A percentile compares a stretch with the other conserved stretches of the same genome.
Evolutionary conservation across 1,284 basidiomycete genomes (phyloP).

Genomic region (Rhodotorula sp.): DNA sequence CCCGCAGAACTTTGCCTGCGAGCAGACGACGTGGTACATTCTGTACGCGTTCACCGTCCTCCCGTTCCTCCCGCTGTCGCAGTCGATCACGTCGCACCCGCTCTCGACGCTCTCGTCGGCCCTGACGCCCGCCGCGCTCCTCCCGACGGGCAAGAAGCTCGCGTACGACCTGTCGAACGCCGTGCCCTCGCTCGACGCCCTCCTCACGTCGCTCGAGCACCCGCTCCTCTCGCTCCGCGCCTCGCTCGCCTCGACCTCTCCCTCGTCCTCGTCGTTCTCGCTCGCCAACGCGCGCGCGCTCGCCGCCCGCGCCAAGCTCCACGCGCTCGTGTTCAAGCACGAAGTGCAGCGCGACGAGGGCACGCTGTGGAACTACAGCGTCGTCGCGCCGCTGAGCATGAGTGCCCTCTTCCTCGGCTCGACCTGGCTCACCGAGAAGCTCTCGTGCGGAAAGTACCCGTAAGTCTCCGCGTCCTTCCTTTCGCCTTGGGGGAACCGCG

Average conservation of each 20-base stretch:
- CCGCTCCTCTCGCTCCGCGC: constrained; percentile 1
- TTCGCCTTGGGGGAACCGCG: no score
- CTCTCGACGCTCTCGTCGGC: constrained; percentile 21
- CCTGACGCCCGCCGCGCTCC: background rate
- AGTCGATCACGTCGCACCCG: constrained; percentile 30
- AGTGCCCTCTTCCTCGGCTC: constrained; percentile 36
- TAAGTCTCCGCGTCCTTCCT: constrained; percentile 7
- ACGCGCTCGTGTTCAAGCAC: background rate
- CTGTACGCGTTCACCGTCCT: constrained; percentile 44
- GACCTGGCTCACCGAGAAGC: constrained; percentile 31
- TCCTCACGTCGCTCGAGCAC: constrained; percentile 7
- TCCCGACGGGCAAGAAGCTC: constrained; percentile 1
- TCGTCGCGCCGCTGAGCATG: constrained; percentile 37
- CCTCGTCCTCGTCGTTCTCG: background rate
- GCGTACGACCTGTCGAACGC: background rate
- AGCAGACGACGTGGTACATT: constrained; percentile 45
- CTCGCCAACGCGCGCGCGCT: background rate
- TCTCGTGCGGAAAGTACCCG: constrained; percentile 40
- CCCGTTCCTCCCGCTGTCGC: constrained; percentile 34
- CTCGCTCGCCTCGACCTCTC: background rate
- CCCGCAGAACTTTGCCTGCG: constrained; percentile 46
- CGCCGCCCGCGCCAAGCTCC: background rate
- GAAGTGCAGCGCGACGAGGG: constrained; percentile 24
- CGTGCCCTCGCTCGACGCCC: background rate
- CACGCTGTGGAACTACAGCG: constrained; percentile 38